phyloP scores from a whole-genome alignment of 495 filamentous ascomycete species.

The Penicillium angulare region DNA sequence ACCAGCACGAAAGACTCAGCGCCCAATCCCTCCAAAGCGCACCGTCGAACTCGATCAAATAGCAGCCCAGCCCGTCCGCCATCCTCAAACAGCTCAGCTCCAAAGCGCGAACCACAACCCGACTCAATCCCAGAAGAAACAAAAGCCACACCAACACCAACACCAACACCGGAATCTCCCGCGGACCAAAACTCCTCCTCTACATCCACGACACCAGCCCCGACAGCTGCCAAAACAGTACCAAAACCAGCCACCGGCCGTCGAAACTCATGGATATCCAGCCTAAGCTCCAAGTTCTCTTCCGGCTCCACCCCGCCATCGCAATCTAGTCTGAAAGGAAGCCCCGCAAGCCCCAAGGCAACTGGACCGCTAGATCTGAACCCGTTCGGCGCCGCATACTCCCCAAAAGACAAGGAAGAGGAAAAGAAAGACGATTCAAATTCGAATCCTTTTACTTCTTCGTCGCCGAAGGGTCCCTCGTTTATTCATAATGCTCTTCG shows the following conservation, averaged over 20 bases:
- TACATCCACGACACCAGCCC: slow-evolving; percentile 19
- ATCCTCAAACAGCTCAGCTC: slow-evolving; percentile 8
- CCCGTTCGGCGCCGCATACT: slow-evolving; percentile 51
- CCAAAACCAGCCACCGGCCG: slow-evolving; percentile 49
- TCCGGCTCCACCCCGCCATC: slow-evolving; percentile 55
- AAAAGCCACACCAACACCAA: background rate
- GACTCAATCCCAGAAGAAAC: background rate
- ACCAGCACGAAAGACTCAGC: slow-evolving; percentile 19
- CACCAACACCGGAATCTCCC: slow-evolving; percentile 17
- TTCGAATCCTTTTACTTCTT: slow-evolving; percentile 62
- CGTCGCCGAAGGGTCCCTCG: slow-evolving; percentile 65
- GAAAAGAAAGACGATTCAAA: slow-evolving; percentile 49
- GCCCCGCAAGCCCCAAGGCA: slow-evolving; percentile 44
- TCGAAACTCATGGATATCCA: slow-evolving; percentile 86
- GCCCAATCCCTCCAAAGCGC: slow-evolving; percentile 15
- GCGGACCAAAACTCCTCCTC: slow-evolving; percentile 18
- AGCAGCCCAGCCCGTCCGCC: slow-evolving; percentile 22
- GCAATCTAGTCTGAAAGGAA: slow-evolving; percentile 42
- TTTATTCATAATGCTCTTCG: slow-evolving; percentile 81
- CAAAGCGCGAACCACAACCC: background rate
- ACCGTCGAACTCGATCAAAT: slow-evolving; percentile 24
- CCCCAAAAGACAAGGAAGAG: slow-evolving; percentile 57
- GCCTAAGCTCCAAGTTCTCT: slow-evolving; percentile 89
- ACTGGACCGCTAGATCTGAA: slow-evolving; percentile 45
- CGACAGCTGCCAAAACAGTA: no score